These are phyloP conservation scores for Xylogone sp. DNA, from an alignment of 2,329 filamentous ascomycete genomes.

Conservation along the genomic window DNA sequence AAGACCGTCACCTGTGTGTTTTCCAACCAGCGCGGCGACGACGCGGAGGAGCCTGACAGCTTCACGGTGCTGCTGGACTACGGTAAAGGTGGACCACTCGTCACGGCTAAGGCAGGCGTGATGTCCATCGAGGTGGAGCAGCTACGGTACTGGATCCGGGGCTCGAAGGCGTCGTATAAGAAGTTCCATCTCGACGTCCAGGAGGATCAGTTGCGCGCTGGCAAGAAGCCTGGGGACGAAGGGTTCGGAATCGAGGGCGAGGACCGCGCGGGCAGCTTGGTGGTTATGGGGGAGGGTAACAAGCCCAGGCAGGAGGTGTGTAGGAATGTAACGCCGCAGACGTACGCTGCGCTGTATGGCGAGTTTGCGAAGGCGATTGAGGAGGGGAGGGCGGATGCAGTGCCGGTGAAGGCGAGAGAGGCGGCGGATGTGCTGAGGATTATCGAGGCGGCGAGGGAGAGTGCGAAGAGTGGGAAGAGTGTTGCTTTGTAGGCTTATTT, in stretches of 20 bases:
- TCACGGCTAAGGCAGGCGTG: constrained; percentile 65
- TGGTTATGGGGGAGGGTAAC: constrained; percentile 45
- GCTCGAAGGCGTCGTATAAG: constrained; percentile 69
- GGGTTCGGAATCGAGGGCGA: constrained; percentile 63
- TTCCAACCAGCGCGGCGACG: constrained; percentile 58
- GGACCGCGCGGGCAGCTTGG: constrained; percentile 55
- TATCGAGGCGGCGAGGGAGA: constrained; percentile 52
- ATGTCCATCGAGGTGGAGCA: constrained; percentile 67
- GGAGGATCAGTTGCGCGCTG: constrained; percentile 68
- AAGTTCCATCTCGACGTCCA: constrained; percentile 70
- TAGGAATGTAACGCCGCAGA: constrained; percentile 59
- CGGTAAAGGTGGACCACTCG: constrained; percentile 51
- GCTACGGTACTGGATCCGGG: constrained; percentile 73
- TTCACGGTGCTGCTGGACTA: constrained; percentile 67
- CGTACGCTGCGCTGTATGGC: constrained; percentile 66
- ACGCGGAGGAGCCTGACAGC: constrained; percentile 47
- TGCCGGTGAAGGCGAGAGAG: constrained; percentile 51
- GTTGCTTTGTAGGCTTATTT: constrained; percentile 14
- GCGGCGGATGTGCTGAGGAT: constrained; percentile 50
- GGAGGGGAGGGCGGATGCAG: constrained; percentile 40
- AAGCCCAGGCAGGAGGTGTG: constrained; percentile 45
- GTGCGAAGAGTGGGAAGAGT: constrained; percentile 43
- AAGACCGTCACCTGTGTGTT: constrained; percentile 64
- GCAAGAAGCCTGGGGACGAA: constrained; percentile 55
- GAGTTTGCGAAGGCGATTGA: constrained; percentile 47